phyloP scores from a whole-genome alignment of 2,329 filamentous ascomycete species.

The Ceratocystis papillata region DNA sequence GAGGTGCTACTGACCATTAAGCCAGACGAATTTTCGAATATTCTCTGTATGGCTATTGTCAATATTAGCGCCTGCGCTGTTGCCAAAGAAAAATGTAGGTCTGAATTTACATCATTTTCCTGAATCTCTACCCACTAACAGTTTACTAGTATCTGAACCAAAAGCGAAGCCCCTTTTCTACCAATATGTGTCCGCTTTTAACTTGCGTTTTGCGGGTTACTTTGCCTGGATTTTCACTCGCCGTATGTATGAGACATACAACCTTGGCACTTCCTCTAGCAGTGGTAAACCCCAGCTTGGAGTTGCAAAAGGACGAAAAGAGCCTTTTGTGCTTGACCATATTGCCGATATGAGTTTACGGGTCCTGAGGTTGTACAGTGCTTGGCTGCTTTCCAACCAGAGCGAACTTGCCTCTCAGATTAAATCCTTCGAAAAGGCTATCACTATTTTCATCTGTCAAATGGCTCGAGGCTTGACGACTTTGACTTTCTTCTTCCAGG shows the following conservation, averaged over 20 bases:
- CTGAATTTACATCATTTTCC: background rate
- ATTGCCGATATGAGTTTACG: slow-evolving; percentile 22
- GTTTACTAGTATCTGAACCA: slow-evolving; percentile 37
- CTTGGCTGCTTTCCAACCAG: slow-evolving; percentile 24
- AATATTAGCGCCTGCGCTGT: slow-evolving; percentile 78
- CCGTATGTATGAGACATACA: slow-evolving; percentile 19
- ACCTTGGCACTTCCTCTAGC: slow-evolving; percentile 11
- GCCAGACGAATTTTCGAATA: slow-evolving; percentile 5
- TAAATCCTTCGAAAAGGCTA: slow-evolving; percentile 5
- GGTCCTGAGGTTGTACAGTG: slow-evolving; percentile 24
- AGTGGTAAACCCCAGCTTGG: slow-evolving; percentile 30
- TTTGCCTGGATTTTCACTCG: slow-evolving; percentile 20
- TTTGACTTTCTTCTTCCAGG: slow-evolving; percentile 20
- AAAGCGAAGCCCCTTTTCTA: slow-evolving; percentile 19
- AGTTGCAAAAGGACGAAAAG: slow-evolving; percentile 30
- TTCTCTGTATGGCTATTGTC: slow-evolving; percentile 54
- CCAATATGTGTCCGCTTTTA: slow-evolving; percentile 19
- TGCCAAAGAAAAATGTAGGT: slow-evolving; percentile 39
- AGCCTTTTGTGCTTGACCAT: background rate
- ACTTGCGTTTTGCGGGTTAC: slow-evolving; percentile 20
- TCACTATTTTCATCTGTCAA: slow-evolving; percentile 21
- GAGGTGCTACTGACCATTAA: slow-evolving; percentile 21
- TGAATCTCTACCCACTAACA: background rate
- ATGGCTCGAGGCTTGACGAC: slow-evolving; percentile 24
- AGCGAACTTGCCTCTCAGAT: slow-evolving; percentile 16